These are phyloP conservation scores for Zizania latifolia DNA, from an alignment of 176 grass and related monocot genomes.

Conservation along the genomic window DNA sequence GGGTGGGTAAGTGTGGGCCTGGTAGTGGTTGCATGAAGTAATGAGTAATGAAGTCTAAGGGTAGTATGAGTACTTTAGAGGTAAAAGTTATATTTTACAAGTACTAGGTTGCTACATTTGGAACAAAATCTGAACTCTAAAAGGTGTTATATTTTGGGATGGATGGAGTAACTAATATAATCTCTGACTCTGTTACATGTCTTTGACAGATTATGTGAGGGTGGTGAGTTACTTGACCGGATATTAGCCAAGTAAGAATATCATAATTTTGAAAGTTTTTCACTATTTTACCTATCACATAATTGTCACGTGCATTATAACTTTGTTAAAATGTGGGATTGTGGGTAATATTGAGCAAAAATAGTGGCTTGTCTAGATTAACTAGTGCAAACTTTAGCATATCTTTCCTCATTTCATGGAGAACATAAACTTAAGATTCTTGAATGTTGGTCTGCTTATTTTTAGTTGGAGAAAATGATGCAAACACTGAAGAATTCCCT, in stretches of 20 bases:
- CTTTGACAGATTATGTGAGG: slow-evolving; percentile 70
- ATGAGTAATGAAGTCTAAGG: too few species aligned
- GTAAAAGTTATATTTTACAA: too few species aligned
- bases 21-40: too few species aligned
- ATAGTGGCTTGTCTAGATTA: background rate
- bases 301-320: background rate
- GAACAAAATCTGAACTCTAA: too few species aligned
- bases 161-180: too few species aligned
- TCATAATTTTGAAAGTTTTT: slow-evolving; percentile 4
- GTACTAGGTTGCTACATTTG: too few species aligned
- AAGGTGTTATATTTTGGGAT: too few species aligned
- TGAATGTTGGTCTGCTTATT: background rate
- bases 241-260: slow-evolving; percentile 79
- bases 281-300: background rate
- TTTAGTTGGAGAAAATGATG: background rate
- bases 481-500: background rate
- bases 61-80: too few species aligned
- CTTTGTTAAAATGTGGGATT: slow-evolving; percentile 14
- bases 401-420: background rate
- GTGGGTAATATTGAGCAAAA: background rate
- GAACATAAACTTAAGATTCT: background rate
- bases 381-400: background rate
- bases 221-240: slow-evolving; percentile 82
- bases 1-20: too few species aligned
- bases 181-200: slow-evolving; percentile 6